phyloP scores from a whole-genome alignment of 1,284 basidiomycete genomes.

The Cryptococcus sp. region DNA sequence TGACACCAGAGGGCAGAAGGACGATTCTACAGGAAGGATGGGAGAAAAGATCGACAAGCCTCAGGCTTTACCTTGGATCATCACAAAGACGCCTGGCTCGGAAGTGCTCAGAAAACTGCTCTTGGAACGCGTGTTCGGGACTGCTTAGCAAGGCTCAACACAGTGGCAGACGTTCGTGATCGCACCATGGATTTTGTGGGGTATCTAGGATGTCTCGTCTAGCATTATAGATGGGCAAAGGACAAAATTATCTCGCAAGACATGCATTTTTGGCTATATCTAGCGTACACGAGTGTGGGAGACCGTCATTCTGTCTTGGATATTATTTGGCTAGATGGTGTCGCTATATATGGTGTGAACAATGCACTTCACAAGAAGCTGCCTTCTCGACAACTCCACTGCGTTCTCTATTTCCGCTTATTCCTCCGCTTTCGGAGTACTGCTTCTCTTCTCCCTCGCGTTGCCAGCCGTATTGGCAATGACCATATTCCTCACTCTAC shows the following conservation, averaged over 20 bases:
- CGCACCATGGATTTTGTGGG: too few species aligned
- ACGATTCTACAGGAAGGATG: slow-evolving; percentile 20
- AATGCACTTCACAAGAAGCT: too few species aligned
- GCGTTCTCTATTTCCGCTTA: neutral
- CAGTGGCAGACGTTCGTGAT: too few species aligned
- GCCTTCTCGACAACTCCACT: too few species aligned
- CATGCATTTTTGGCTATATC: too few species aligned
- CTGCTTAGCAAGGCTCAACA: neutral
- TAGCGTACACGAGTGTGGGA: neutral
- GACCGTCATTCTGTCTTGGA: too few species aligned
- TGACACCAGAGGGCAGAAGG: slow-evolving; percentile 11
- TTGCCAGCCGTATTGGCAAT: slow-evolving; percentile 26
- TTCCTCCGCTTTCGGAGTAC: neutral
- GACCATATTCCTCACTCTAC: slow-evolving; percentile 34
- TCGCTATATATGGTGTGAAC: too few species aligned
- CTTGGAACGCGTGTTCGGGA: slow-evolving; percentile 48
- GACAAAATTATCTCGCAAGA: too few species aligned
- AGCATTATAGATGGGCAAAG: too few species aligned
- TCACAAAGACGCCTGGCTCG: slow-evolving; percentile 42
- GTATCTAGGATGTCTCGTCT: too few species aligned
- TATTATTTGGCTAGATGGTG: too few species aligned
- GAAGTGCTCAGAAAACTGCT: slow-evolving; percentile 39
- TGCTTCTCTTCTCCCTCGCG: slow-evolving; percentile 10
- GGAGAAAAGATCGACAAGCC: slow-evolving; percentile 20
- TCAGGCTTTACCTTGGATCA: slow-evolving; percentile 34